These are phyloP conservation scores for Naganishia friedmannii DNA, from an alignment of 768 basidiomycete genomes.

Conservation along the genomic window DNA sequence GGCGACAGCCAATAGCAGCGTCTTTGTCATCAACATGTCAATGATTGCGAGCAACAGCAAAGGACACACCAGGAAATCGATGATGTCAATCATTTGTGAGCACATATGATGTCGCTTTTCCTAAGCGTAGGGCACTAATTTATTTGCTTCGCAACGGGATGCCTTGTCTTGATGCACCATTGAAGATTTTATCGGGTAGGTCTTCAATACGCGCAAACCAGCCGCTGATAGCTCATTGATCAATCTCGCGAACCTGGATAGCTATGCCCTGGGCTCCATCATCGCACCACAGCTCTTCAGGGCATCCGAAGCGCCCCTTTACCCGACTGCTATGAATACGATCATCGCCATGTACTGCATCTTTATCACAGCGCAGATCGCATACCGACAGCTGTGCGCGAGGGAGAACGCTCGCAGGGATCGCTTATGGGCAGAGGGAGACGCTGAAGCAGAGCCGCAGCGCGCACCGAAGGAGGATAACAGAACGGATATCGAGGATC, in stretches of 20 bases:
- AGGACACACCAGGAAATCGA: conserved; percentile 37
- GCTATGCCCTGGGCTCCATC: conserved; percentile 16
- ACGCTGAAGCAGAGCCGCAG: conserved; percentile 33
- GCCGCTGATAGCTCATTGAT: neutral
- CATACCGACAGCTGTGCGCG: conserved; percentile 34
- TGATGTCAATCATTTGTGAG: conserved; percentile 33
- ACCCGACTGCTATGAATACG: conserved; percentile 36
- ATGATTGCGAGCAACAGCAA: conserved; percentile 37
- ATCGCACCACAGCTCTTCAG: conserved; percentile 30
- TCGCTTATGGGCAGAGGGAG: conserved; percentile 35
- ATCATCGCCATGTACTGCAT: conserved; percentile 35
- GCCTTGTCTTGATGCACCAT: neutral
- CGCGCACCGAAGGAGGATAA: conserved; percentile 33
- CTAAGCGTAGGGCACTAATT: neutral
- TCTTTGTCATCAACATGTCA: conserved; percentile 37
- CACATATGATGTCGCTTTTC: neutral
- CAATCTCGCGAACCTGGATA: neutral
- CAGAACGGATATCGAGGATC: conserved; percentile 35
- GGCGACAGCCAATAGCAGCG: conserved; percentile 34
- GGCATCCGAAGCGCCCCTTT: conserved; percentile 30
- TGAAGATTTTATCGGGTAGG: conserved; percentile 3
- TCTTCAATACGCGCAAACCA: neutral
- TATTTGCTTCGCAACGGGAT: neutral
- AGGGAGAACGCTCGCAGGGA: conserved; percentile 39
- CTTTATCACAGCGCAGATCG: conserved; percentile 32